A percentile compares a stretch with the other conserved stretches of the same genome.
These are phyloP conservation scores for Rubroshorea leprosula DNA, from an alignment of 345 rosid species.

Conservation along the genomic window DNA sequence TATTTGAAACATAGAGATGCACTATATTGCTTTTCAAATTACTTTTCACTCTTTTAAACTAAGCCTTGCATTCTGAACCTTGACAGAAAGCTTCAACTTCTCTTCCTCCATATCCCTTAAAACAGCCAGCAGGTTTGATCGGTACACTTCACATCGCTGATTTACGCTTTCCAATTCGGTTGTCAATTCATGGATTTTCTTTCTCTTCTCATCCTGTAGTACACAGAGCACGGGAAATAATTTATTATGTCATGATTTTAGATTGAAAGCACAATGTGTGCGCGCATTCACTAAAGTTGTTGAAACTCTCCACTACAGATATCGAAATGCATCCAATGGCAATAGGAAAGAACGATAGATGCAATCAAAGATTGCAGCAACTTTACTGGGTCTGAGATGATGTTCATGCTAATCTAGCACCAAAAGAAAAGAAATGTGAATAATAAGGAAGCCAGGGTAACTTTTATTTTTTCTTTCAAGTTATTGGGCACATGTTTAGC, in stretches of 20 bases:
- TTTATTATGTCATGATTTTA: neutral
- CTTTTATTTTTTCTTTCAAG: too few relatives aligned
- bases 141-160: slow-evolving; percentile 65
- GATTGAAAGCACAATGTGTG: neutral
- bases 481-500: too few relatives aligned
- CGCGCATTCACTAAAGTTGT: neutral
- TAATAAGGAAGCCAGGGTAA: neutral
- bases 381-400: too few relatives aligned
- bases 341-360: neutral
- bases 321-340: too few relatives aligned
- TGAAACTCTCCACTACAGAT: too few relatives aligned
- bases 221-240: neutral
- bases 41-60: slow-evolving; percentile 57
- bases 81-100: slow-evolving; percentile 71
- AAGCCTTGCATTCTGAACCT: slow-evolving; percentile 79
- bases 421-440: neutral
- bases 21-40: neutral
- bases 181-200: slow-evolving; percentile 51
- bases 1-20: too few relatives aligned
- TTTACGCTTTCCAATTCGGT: slow-evolving; percentile 57
- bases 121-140: slow-evolving; percentile 56
- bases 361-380: too few relatives aligned
- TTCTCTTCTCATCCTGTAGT: slow-evolving; percentile 63
- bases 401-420: too few relatives aligned
- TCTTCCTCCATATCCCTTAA: slow-evolving; percentile 86